Evolutionary conservation across 2,329 filamentous ascomycete species (phyloP), one percentile per base, ranked within the genome.

Genomic region (Arthrobotrys pseudoclavata): DNA sequence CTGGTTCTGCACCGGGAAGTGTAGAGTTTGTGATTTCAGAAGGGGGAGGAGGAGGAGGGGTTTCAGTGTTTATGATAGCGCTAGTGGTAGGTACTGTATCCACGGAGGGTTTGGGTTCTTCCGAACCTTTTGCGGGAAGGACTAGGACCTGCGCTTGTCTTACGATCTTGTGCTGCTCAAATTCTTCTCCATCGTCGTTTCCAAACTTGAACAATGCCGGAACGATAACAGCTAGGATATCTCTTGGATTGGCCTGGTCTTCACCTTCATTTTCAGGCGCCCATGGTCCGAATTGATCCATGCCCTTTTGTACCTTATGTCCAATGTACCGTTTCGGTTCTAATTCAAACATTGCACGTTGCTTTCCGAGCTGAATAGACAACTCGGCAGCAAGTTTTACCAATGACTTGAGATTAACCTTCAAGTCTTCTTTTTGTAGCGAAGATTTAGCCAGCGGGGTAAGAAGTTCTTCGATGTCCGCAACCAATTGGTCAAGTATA

Each of bases 131-230:
- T 12, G 18, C 24, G 24, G 71, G 71, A 18, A 76, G 37, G 31
- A 57, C 57, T 15, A 76, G 20, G 7, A 76, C 72, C 15, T 70
- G 60, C 12, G 72, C 66, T 26, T 52, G 60, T 10, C 60, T 76
- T 18, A 76, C 60, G n/a, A 76, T 34, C 29, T 53, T 69, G 37
- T 37, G 55, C 22, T 64, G 60, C n/a, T 78, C 63, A 15, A 71
- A 78, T 26, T 72, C 75, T 55, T 67, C 75, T 18, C 75, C 75
- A n/a, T 78, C 75, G 18, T 71, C 75, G 31, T 78, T 78, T 29
- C 75, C 75, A 45, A 78, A 78, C 40, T 78, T 78, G 62, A 66
- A 71, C 15, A 78, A 31, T n/a, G 69, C 75, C 5, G 75, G 75
- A 15, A 63, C 57, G 24, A 78, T 52, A n/a, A 78, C 75, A n/a